Base-by-base conservation (phyloP, 805 yeast species). In the Pichia deserticola region DNA sequence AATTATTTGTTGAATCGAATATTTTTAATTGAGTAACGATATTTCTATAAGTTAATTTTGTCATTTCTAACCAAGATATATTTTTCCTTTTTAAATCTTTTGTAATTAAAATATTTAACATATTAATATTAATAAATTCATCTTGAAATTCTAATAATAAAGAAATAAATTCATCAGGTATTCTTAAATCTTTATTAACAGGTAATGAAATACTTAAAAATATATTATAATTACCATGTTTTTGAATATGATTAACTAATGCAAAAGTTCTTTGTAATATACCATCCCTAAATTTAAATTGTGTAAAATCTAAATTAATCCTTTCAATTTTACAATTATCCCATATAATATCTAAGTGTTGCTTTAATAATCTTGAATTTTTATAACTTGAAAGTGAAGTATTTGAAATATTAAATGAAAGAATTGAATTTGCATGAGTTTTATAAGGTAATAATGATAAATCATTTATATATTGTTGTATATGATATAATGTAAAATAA, bases 251-350 rank as follows among this genome's bases (percentile, higher is more conserved):
- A 34, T 47, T 47, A 12, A 36, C 43, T 1, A 40, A 20, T 6
- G 38, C 32, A 7, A 47, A 9, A 9, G 43, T 13, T 34, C 45
- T 47, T 29, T 13, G 32, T 11, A 50, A 7, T 4, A 47, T 36
- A 5, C 42, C 45, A 28, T 42, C 15, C 5, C 37, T 40, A 15
- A 50, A 46, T 36, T 36, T 47, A 35, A 40, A 50, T n/a, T 50
- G 53, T 11, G 50, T 40, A 34, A 50, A 50, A 33, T 50, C 50
- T 11, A 50, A 42, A 42, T 50, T 48, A 7, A 50, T 20, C 15
- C 50, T 50, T 10, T 38, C 4, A 5, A 50, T 33, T 41, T 50
- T 50, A 29, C 40, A 39, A 41, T 50, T 50, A 6, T 40, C 45
- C 42, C 42, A 43, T 11, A 50, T 25, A 3, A 50, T 50, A 33